Percentiles rank a stretch among this genome's conserved stretches.
Conservation (phyloP, 2,329 filamentous ascomycete genomes). For the Stachybotrys elegans region DNA sequence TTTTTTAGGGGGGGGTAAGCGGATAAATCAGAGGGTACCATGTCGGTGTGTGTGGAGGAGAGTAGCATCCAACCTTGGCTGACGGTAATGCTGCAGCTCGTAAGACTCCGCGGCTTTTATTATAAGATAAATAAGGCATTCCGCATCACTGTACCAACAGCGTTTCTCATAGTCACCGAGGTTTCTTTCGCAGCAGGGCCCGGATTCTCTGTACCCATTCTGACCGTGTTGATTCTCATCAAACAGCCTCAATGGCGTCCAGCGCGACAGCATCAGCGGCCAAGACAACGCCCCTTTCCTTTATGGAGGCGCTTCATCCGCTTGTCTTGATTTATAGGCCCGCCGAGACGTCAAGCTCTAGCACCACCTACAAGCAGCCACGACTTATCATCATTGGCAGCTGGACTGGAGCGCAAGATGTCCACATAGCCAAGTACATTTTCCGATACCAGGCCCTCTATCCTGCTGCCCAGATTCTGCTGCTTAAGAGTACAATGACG, state of each 20-base stretch:
- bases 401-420: conserved; percentile 39
- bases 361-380: conserved; percentile 16
- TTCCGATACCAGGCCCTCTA: conserved; percentile 32
- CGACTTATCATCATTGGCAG: conserved; percentile 35
- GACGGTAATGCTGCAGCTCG: no score
- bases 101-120: no score
- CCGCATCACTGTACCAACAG: no score
- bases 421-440: conserved; percentile 40
- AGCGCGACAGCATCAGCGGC: not conserved
- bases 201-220: no score
- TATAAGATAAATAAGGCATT: no score
- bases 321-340: not conserved
- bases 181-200: no score
- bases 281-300: conserved; percentile 1
- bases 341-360: conserved; percentile 3
- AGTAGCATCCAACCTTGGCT: no score
- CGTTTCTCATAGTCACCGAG: no score
- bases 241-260: not conserved
- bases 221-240: no score
- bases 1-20: no score
- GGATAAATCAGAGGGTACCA: no score
- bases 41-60: no score
- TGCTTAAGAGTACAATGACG: conserved; percentile 25
- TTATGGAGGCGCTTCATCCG: not conserved
- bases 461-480: conserved; percentile 32